phyloP scores from a whole-genome alignment of 2,329 filamentous ascomycete species.

The Colletotrichum musicola region DNA sequence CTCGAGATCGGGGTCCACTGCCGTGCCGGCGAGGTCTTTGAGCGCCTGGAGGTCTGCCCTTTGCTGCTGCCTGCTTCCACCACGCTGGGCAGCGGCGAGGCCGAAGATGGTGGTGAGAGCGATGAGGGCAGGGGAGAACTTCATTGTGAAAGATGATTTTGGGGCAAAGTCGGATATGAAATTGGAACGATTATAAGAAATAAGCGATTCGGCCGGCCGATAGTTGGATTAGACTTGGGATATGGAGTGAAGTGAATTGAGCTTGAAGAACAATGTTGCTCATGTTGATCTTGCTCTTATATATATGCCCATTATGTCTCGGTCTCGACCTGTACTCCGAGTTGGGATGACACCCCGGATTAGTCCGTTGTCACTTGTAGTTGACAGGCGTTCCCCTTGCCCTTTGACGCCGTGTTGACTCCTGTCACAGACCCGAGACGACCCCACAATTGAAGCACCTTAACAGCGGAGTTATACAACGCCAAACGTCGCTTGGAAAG shows the following conservation, averaged over 20 bases:
- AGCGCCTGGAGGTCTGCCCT: conserved; percentile 21
- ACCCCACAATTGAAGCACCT: conserved; percentile 7
- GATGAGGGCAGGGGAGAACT: not conserved
- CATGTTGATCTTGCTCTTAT: not conserved
- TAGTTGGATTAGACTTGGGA: not conserved
- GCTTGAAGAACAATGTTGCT: too few relatives aligned
- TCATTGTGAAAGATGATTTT: not conserved
- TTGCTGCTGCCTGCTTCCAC: conserved; percentile 21
- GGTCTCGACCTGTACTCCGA: not conserved
- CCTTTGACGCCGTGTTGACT: not conserved
- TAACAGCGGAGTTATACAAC: not conserved
- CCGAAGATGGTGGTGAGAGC: conserved; percentile 7
- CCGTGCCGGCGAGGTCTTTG: conserved; percentile 24
- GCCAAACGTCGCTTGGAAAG: not conserved
- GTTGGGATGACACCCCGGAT: not conserved
- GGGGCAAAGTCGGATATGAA: not conserved
- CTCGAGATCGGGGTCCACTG: conserved; percentile 26
- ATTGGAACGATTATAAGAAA: not conserved
- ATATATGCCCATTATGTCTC: not conserved
- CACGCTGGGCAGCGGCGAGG: conserved; percentile 15
- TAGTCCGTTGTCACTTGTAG: conserved; percentile 2
- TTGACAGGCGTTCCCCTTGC: conserved; percentile 14
- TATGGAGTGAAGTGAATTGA: too few relatives aligned
- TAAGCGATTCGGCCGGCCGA: conserved; percentile 6
- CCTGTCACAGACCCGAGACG: conserved; percentile 27